These are phyloP conservation scores for Fusarium virguliforme DNA, from an alignment of 2,329 filamentous ascomycete genomes.

Conservation along the genomic window DNA sequence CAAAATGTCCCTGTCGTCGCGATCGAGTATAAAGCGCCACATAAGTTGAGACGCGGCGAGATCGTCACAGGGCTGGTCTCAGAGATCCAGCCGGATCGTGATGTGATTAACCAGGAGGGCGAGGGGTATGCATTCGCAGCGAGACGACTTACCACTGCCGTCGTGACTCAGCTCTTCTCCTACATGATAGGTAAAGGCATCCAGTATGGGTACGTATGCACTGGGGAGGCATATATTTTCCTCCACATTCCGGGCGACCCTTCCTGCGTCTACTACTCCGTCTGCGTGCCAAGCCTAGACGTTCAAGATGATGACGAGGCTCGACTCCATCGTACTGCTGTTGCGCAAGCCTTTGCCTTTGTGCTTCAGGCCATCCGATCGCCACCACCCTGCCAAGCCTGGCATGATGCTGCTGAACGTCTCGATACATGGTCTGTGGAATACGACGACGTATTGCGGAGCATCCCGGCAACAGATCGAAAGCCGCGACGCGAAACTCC, in stretches of 20 bases:
- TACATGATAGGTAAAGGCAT: constrained; percentile 58
- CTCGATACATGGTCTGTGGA: constrained; percentile 57
- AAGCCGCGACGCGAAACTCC: constrained; percentile 25
- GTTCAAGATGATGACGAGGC: constrained; percentile 55
- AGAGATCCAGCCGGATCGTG: constrained; percentile 55
- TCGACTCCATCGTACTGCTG: constrained; percentile 57
- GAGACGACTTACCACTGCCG: constrained; percentile 54
- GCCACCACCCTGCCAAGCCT: constrained; percentile 50
- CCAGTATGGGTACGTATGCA: constrained; percentile 57
- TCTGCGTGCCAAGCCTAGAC: constrained; percentile 56
- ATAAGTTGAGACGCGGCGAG: constrained; percentile 57
- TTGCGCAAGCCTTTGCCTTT: constrained; percentile 59
- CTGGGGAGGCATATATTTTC: constrained; percentile 55
- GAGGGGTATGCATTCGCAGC: constrained; percentile 52
- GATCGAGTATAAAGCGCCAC: constrained; percentile 60
- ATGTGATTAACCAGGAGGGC: constrained; percentile 55
- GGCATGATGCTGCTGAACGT: constrained; percentile 51
- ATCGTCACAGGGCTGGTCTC: constrained; percentile 55
- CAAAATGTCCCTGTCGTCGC: constrained; percentile 48
- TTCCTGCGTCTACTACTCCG: constrained; percentile 53
- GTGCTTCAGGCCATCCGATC: constrained; percentile 54
- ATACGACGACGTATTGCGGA: constrained; percentile 52
- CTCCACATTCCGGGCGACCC: constrained; percentile 55
- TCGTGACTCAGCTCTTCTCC: constrained; percentile 60
- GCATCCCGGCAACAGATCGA: constrained; percentile 45